A percentile compares a stretch with the other conserved stretches of the same genome.
Conservation (phyloP, 805 yeast genomes). For the Nakazawaea ernobii region DNA sequence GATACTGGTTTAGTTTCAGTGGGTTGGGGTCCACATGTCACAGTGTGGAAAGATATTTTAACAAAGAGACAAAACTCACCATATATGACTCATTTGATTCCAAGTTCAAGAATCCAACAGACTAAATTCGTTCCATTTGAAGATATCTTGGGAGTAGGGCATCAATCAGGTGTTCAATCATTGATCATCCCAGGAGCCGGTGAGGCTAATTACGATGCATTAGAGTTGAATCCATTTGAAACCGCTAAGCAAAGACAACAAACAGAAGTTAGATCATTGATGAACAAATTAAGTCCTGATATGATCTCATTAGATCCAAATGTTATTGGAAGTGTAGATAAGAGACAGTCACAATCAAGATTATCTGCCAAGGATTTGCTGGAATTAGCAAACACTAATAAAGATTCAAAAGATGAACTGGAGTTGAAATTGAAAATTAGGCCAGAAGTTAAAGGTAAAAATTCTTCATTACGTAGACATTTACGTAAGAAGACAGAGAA, state of each 20-base stretch:
- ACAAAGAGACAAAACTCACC: constrained; percentile 70
- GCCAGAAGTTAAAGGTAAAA: constrained; percentile 71
- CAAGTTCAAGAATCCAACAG: constrained; percentile 68
- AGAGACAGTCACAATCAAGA: constrained; percentile 57
- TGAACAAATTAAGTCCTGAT: constrained; percentile 88
- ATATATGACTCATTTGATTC: constrained; percentile 83
- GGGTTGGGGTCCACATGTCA: constrained; percentile 95
- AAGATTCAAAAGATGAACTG: constrained; percentile 31
- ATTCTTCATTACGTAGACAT: constrained; percentile 76
- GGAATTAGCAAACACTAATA: constrained; percentile 29
- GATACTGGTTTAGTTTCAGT: constrained; percentile 84
- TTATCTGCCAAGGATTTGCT: constrained; percentile 54
- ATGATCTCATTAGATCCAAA: constrained; percentile 88
- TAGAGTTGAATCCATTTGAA: constrained; percentile 90
- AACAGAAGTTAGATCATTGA: constrained; percentile 75
- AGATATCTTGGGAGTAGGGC: constrained; percentile 92
- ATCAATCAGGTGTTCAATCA: constrained; percentile 71
- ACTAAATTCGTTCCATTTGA: constrained; percentile 86
- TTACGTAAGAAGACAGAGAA: constrained; percentile 80
- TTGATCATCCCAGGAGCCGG: constrained; percentile 94
- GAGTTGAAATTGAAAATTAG: constrained; percentile 51
- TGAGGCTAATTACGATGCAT: constrained; percentile 94
- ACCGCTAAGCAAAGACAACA: constrained; percentile 91
- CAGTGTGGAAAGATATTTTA: constrained; percentile 86
- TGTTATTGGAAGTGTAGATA: constrained; percentile 78